Conservation (phyloP, 345 rosid genomes). For the Citrus mangshanensis region DNA sequence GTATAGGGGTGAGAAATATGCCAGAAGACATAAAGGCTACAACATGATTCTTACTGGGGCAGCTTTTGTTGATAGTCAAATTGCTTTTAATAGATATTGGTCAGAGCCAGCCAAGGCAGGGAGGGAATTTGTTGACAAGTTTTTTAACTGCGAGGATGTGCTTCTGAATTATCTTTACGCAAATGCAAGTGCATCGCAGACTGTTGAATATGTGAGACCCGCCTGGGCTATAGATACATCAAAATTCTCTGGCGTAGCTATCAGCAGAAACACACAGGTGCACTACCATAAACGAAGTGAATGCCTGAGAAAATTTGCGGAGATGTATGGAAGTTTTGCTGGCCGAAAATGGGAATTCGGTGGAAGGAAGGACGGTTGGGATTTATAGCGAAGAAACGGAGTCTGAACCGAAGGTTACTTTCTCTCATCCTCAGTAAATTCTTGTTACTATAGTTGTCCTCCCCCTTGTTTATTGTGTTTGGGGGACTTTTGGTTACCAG, state of each 20-base stretch:
- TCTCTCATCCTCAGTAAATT: conserved; percentile 14
- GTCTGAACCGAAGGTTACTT: not conserved
- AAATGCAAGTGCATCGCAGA: conserved; percentile 54
- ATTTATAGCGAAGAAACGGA: conserved; percentile 42
- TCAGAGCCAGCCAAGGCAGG: conserved; percentile 57
- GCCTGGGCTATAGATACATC: conserved; percentile 86
- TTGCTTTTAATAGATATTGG: conserved; percentile 72
- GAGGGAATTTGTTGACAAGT: conserved; percentile 59
- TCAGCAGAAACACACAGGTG: conserved; percentile 66
- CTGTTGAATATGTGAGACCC: conserved; percentile 88
- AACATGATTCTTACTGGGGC: conserved; percentile 97
- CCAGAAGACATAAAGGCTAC: conserved; percentile 66
- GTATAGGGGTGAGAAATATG: conserved; percentile 77
- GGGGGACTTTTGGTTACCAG: conserved; percentile 9
- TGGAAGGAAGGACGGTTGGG: conserved; percentile 86
- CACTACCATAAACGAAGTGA: conserved; percentile 74
- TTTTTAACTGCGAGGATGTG: conserved; percentile 89
- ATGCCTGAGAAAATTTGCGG: conserved; percentile 59
- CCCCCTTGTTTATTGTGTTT: conserved; percentile 19
- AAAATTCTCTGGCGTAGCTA: conserved; percentile 76
- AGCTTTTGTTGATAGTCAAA: conserved; percentile 63
- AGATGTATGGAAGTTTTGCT: conserved; percentile 66
- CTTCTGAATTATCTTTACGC: conserved; percentile 78
- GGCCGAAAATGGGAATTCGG: conserved; percentile 60
- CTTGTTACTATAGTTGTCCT: not conserved